A percentile compares a stretch with the other conserved stretches of the same genome.
Conservation (phyloP, 495 filamentous ascomycete species). For the Gamarada debralockiae region DNA sequence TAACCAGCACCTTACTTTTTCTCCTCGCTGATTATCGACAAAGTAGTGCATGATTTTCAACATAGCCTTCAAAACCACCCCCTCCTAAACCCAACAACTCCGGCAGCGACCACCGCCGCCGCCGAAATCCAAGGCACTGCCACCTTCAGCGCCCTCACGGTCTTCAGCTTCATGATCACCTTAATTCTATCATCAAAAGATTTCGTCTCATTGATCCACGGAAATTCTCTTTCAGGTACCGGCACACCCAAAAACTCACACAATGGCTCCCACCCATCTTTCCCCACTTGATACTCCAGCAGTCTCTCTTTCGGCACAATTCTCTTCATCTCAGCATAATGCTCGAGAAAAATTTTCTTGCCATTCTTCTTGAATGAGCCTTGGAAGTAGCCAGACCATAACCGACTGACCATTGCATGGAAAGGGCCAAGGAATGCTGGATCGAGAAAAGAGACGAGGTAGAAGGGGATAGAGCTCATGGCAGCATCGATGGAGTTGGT, state of each 20-base stretch:
- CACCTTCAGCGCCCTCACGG: too few species aligned
- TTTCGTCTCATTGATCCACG: constrained; percentile 6
- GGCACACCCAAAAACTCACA: constrained; percentile 34
- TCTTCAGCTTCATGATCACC: too few species aligned
- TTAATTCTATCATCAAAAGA: too few species aligned
- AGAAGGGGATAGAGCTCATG: constrained; percentile 10
- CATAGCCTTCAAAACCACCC: too few species aligned
- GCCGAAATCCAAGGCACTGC: too few species aligned
- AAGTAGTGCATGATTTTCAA: too few species aligned
- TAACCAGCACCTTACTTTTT: too few species aligned
- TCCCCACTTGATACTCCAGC: constrained; percentile 39
- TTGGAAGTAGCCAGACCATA: constrained; percentile 2
- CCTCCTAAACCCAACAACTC: too few species aligned
- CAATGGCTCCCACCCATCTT: constrained; percentile 44
- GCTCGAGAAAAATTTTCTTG: constrained; percentile 20
- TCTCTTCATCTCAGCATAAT: constrained; percentile 24
- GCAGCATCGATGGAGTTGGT: constrained; percentile 8
- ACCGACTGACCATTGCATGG: constrained; percentile 2
- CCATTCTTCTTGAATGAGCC: constrained; percentile 10
- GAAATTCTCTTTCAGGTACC: constrained; percentile 1
- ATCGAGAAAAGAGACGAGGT: too few species aligned
- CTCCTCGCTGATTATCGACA: too few species aligned
- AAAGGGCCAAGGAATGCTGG: too few species aligned
- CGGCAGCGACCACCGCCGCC: too few species aligned
- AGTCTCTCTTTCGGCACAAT: constrained; percentile 30